Evolutionary conservation across 495 filamentous ascomycete genomes (phyloP), one percentile per base, ranked within the genome.

Genomic region (Neurospora sp.): DNA sequence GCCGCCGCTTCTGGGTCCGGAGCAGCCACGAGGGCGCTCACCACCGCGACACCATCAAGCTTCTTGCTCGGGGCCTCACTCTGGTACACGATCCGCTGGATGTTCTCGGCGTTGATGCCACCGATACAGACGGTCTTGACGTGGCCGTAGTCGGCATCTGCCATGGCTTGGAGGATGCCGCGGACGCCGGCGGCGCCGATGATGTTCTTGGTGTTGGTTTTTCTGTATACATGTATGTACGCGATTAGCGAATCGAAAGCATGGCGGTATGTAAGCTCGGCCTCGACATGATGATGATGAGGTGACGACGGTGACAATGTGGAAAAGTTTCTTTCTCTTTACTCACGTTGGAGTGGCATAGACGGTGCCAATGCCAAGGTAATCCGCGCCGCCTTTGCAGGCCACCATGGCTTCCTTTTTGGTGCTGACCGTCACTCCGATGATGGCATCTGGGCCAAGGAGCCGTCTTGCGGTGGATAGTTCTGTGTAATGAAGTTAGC

Each of bases 311-410:
- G 3, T 20, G 16, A 39, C 4, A 65, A 65, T 35, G 22, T 48
- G 14, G 10, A 59, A 53, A 37, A 27, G 48, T 10, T 59, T 59
- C 45, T 59, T 7, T 65, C 3, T 61, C 53, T 35, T 10, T 37
- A 73, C 84, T 79, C 81, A 94, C 89, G 94, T 97, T 41, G 89
- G 81, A 9, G 95, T 98, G 31, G 93, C 88, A 83, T 91, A 97
- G 75, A 97, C 86, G 9, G 93, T 94, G 9, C 94, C 94, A 69
- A 97, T 90, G 9, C 94, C 94, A 42, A 98, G 83, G 80, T 99
- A 98, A 77, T 94, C 89, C 9, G 94, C 94, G 18, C 94, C 94
- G 68, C 85, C 88, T 45, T 85, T 80, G 65, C 89, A 87, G 3
- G 94, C 94, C 48, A 81, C 81, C 59, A 87, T 78, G 2, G 92